These are phyloP conservation scores for Prunus kanzakura DNA, from an alignment of 306 rosid species.

Conservation along the genomic window DNA sequence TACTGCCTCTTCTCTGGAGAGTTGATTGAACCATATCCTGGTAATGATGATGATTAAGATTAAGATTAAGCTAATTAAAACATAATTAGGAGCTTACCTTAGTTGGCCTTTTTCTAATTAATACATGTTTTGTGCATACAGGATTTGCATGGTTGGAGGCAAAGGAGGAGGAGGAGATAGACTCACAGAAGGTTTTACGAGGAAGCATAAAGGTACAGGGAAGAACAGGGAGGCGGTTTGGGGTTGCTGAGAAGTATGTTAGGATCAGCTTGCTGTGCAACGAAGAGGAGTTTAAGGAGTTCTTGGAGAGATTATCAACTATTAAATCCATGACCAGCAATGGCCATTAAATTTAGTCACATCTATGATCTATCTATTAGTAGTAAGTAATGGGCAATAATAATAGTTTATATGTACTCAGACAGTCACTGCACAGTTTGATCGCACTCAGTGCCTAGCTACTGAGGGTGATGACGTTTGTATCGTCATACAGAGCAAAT, in stretches of 20 bases:
- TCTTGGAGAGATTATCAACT: constrained; percentile 44
- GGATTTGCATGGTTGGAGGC: constrained; percentile 79
- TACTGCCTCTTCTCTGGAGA: constrained; percentile 53
- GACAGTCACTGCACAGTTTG: not conserved
- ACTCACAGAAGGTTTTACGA: constrained; percentile 37
- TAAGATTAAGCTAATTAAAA: too few species aligned
- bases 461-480: too few species aligned
- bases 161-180: constrained; percentile 44
- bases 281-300: constrained; percentile 40
- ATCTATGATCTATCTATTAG: not conserved
- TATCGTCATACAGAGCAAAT: too few species aligned
- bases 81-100: too few species aligned
- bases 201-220: constrained; percentile 32
- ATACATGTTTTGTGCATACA: constrained; percentile 5
- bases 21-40: constrained; percentile 46
- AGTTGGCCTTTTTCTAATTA: not conserved
- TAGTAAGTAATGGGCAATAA: too few species aligned
- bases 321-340: constrained; percentile 17
- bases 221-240: constrained; percentile 65
- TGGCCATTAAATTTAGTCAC: not conserved
- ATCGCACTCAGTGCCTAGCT: not conserved
- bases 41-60: constrained; percentile 18
- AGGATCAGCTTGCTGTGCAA: constrained; percentile 56
- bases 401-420: too few species aligned
- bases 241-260: constrained; percentile 37